These are phyloP conservation scores for Dothideomycetidae sp. DNA, from an alignment of 2,329 filamentous ascomycete genomes.

Conservation along the genomic window DNA sequence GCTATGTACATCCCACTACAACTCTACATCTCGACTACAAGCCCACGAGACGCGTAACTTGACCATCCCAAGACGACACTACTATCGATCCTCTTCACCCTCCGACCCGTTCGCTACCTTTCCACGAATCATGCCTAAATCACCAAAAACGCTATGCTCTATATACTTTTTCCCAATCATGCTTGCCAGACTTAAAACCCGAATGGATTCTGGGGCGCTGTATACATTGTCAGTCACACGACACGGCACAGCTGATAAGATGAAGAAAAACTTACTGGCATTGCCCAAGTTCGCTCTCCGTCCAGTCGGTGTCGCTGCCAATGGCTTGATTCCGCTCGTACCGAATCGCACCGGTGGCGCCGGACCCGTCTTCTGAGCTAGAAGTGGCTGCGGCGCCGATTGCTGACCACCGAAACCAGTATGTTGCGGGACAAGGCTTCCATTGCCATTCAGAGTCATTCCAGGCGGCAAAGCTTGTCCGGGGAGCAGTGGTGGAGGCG, in stretches of 20 bases:
- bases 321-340: constrained; percentile 56
- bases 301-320: constrained; percentile 77
- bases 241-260: constrained; percentile 4
- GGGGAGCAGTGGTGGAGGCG: constrained; percentile 2
- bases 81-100: too few species aligned
- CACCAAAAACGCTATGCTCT: too few species aligned
- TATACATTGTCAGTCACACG: background rate
- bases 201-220: constrained; percentile 57
- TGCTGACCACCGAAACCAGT: constrained; percentile 2
- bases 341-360: constrained; percentile 83
- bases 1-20: too few species aligned
- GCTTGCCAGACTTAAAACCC: constrained; percentile 44
- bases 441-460: constrained; percentile 9
- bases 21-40: too few species aligned
- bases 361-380: constrained; percentile 71
- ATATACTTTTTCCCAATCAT: background rate
- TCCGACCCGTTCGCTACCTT: too few species aligned
- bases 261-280: constrained; percentile 64
- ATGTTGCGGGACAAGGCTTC: background rate
- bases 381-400: constrained; percentile 37
- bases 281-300: constrained; percentile 78
- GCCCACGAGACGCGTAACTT: too few species aligned
- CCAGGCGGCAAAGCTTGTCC: constrained; percentile 6
- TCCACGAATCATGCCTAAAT: too few species aligned
- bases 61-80: too few species aligned